Evolutionary conservation across 805 yeast genomes (phyloP).

Genomic region (Yamadazyma paraphyllophila): DNA sequence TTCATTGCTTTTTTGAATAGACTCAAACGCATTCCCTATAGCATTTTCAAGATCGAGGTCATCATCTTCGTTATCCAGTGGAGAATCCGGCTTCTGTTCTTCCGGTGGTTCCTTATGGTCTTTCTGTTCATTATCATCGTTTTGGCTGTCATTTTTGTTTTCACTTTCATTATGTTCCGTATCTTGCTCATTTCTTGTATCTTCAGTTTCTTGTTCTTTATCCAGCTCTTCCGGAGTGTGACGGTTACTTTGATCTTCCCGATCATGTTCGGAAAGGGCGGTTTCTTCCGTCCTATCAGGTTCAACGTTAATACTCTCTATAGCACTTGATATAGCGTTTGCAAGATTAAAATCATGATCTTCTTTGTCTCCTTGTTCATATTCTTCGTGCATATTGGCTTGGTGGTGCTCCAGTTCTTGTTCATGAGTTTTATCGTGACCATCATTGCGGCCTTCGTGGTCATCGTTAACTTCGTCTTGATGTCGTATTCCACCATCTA

Average conservation of each 20-base stretch:
- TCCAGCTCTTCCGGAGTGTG: not conserved
- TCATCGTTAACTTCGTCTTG: not conserved
- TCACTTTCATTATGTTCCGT: not conserved
- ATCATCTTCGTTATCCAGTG: slow-evolving; percentile 13
- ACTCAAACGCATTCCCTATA: slow-evolving; percentile 38
- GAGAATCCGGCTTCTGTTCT: slow-evolving; percentile 8
- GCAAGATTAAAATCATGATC: slow-evolving; percentile 14
- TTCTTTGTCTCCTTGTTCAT: not conserved
- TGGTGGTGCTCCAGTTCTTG: not conserved
- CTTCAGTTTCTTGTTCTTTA: not conserved
- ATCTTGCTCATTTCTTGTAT: not conserved
- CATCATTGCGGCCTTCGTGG: not conserved
- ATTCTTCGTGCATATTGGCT: not conserved
- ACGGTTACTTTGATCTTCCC: not conserved
- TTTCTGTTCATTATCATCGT: not conserved
- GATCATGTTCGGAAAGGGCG: not conserved
- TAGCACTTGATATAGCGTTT: slow-evolving; percentile 14
- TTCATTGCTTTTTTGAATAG: slow-evolving; percentile 9
- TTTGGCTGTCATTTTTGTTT: no score
- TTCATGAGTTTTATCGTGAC: not conserved
- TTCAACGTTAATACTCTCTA: slow-evolving; percentile 12
- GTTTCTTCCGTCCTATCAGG: not conserved
- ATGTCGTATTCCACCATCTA: slow-evolving; percentile 4
- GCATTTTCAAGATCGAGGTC: slow-evolving; percentile 33
- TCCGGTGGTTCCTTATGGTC: not conserved